A percentile compares a stretch with the other conserved stretches of the same genome.
Conservation (phyloP, 352 stramenopile species). For the Pythium oligandrum region DNA sequence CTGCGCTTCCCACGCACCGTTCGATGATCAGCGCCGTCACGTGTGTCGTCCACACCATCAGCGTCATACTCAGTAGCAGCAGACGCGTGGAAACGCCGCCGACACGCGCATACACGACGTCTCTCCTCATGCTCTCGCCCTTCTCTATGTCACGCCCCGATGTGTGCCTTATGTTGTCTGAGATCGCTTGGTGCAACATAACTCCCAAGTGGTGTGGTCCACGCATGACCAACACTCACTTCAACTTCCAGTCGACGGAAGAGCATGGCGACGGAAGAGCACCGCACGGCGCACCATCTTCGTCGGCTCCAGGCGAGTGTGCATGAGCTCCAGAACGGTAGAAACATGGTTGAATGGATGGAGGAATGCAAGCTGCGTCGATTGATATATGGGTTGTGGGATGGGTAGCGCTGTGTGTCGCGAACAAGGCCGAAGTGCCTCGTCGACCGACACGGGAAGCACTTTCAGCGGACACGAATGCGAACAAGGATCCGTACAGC, state of each 20-base stretch:
- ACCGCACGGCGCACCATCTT: conserved; percentile 22
- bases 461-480: conserved; percentile 8
- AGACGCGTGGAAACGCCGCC: neutral
- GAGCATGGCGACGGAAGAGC: conserved; percentile 5
- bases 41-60: neutral
- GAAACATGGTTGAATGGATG: neutral
- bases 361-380: no score
- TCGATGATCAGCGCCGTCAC: conserved; percentile 8
- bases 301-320: conserved; percentile 31
- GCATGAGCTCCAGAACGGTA: conserved; percentile 34
- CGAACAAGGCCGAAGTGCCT: conserved; percentile 8
- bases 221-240: no score
- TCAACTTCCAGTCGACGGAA: neutral
- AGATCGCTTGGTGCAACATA: no score
- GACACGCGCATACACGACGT: neutral
- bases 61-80: neutral
- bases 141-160: no score
- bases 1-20: conserved; percentile 1
- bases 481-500: conserved; percentile 24
- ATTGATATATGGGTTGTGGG: neutral
- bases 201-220: no score
- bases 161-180: no score
- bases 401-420: conserved; percentile 21
- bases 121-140: no score
- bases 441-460: conserved; percentile 5